Evolutionary conservation across 768 basidiomycete genomes (phyloP), one percentile per base, ranked within the genome.

Genomic region (Termitomyces sp.): DNA sequence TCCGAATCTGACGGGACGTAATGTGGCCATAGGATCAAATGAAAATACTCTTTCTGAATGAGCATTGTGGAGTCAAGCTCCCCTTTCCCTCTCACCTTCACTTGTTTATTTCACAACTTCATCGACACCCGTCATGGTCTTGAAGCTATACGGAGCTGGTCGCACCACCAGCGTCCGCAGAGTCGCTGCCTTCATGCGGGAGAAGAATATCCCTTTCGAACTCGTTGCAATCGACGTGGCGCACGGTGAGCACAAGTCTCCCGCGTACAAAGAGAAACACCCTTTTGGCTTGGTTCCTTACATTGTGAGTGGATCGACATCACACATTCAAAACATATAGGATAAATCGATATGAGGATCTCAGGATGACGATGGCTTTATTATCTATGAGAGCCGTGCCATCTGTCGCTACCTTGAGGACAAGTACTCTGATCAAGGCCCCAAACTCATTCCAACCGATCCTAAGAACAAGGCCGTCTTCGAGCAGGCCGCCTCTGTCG

Each of bases 201-300:
- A 89, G 71, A 83, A 83, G 68, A 65, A 78, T 0, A 75, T 89
- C 7, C 80, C 85, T 0, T 89, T 82, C 69, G 81, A 83, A 63
- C 65, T 87, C 60, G 60, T 81, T 43, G 10, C 48, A 4, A 56
- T 89, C 64, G 73, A 86, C 65, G 60, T 84, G 25, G 2, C 55
- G 52, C 79, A 79, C 63, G 70, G 68, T 12, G 77, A 79, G 42
- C 83, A 86, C 45, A 87, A 85, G 69, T 2, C 68, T 0, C 67
- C 80, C 0, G 79, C 65, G 8, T 82, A 72, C 72, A n/a, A 79
- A 14, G 66, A 71, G 31, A 72, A 77, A 51, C 87, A 92, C 64
- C 89, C 90, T 0, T 89, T 88, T 64, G 84, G 85, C 20, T 81
- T 85, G 65, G 76, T 87, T 20, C 86, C 87, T 1, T 83, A 79